Evolutionary conservation across 148 eudicot genomes (phyloP).

Genomic region (Arctostaphylos glauca): DNA sequence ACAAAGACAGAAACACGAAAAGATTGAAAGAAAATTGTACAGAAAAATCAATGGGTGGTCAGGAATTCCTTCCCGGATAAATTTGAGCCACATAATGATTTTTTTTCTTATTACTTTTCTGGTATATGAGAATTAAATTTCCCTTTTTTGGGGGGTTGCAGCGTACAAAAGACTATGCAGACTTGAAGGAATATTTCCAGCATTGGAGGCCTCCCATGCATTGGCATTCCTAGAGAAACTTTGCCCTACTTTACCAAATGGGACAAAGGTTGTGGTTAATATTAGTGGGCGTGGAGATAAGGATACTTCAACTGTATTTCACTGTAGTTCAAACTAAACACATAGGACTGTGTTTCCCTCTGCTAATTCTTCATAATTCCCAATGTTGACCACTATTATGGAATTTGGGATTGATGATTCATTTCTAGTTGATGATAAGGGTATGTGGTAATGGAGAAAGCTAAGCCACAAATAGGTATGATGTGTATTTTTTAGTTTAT

Average conservation of each 20-base stretch:
- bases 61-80: too few relatives aligned
- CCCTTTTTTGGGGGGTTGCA: conserved; percentile 21
- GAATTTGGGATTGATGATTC: too few relatives aligned
- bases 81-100: too few relatives aligned
- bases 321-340: background rate
- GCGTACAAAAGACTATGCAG: conserved; percentile 54
- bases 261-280: conserved; percentile 58
- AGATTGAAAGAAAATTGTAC: background rate
- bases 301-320: conserved; percentile 41
- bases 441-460: too few relatives aligned
- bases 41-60: background rate
- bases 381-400: too few relatives aligned
- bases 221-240: conserved; percentile 58
- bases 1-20: background rate
- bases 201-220: conserved; percentile 80
- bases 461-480: too few relatives aligned
- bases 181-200: conserved; percentile 78
- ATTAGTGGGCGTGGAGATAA: conserved; percentile 73
- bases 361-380: background rate
- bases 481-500: too few relatives aligned
- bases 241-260: conserved; percentile 58
- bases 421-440: too few relatives aligned
- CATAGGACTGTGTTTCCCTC: background rate
- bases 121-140: background rate
- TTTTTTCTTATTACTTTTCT: too few relatives aligned